Evolutionary conservation across 2,329 filamentous ascomycete genomes (phyloP).

Genomic region (Hymenoscyphus scutula): DNA sequence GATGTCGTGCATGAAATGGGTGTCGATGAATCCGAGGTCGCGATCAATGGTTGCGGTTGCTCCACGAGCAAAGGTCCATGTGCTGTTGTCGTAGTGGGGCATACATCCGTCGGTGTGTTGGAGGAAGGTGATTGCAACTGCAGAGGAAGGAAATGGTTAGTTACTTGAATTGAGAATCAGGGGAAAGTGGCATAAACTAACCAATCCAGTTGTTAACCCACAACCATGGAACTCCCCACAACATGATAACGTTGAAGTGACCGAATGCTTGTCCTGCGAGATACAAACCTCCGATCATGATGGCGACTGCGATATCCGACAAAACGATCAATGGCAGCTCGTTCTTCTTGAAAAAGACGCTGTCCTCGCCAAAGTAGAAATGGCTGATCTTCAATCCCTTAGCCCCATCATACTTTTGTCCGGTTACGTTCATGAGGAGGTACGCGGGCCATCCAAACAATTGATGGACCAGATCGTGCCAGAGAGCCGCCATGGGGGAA

Average conservation of each 20-base stretch:
- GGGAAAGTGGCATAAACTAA: constrained; percentile 38
- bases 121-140: constrained; percentile 72
- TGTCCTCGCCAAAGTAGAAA: constrained; percentile 60
- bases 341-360: constrained; percentile 57
- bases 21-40: constrained; percentile 62
- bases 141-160: neutral
- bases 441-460: constrained; percentile 64
- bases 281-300: constrained; percentile 52
- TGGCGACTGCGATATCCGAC: constrained; percentile 57
- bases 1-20: constrained; percentile 65
- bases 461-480: constrained; percentile 59
- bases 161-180: neutral
- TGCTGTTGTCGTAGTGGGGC: constrained; percentile 56
- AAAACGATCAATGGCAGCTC: constrained; percentile 56
- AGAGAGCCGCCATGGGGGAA: constrained; percentile 54
- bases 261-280: constrained; percentile 52
- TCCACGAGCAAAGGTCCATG: constrained; percentile 62
- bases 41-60: constrained; percentile 63
- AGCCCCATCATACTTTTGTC: constrained; percentile 34
- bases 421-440: constrained; percentile 54
- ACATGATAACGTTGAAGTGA: constrained; percentile 52
- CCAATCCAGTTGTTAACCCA: constrained; percentile 71
- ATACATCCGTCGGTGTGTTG: constrained; percentile 63
- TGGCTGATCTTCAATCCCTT: constrained; percentile 34
- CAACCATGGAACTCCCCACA: constrained; percentile 64